Conservation (phyloP, 192 early-diverging fungal species). For the Cladochytrium replicatum region DNA sequence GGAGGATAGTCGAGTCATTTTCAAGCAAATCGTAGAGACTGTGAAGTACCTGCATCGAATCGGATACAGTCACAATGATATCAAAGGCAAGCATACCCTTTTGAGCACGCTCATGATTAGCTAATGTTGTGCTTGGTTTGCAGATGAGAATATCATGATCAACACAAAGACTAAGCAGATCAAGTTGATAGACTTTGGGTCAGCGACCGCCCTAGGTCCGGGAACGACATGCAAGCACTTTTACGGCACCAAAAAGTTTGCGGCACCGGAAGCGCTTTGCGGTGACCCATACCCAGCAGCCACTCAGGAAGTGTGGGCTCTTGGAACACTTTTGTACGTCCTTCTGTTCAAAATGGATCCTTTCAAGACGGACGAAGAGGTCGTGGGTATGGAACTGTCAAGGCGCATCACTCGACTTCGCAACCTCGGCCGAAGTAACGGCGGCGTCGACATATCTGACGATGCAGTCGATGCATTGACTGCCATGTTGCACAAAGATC, state of each 20-base stretch:
- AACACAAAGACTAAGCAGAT: slow-evolving; percentile 31
- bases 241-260: slow-evolving; percentile 50
- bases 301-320: slow-evolving; percentile 45
- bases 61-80: slow-evolving; percentile 44
- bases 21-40: slow-evolving; percentile 29
- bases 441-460: slow-evolving; percentile 24
- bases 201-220: slow-evolving; percentile 24
- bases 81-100: slow-evolving; percentile 49
- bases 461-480: slow-evolving; percentile 23
- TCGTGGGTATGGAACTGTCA: slow-evolving; percentile 27
- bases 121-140: no score
- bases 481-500: slow-evolving; percentile 36
- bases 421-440: no score
- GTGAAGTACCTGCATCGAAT: slow-evolving; percentile 21
- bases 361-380: slow-evolving; percentile 39
- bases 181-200: slow-evolving; percentile 51
- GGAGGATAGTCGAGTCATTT: slow-evolving; percentile 25
- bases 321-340: slow-evolving; percentile 45
- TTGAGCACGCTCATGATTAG: no score
- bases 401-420: slow-evolving; percentile 22
- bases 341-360: slow-evolving; percentile 48
- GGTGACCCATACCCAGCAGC: slow-evolving; percentile 31
- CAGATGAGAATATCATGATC: slow-evolving; percentile 52
- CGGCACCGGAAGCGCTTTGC: slow-evolving; percentile 37
- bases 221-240: slow-evolving; percentile 25